Evolutionary conservation across 768 basidiomycete genomes (phyloP).

Genomic region (Panaeolus cyanescens): DNA sequence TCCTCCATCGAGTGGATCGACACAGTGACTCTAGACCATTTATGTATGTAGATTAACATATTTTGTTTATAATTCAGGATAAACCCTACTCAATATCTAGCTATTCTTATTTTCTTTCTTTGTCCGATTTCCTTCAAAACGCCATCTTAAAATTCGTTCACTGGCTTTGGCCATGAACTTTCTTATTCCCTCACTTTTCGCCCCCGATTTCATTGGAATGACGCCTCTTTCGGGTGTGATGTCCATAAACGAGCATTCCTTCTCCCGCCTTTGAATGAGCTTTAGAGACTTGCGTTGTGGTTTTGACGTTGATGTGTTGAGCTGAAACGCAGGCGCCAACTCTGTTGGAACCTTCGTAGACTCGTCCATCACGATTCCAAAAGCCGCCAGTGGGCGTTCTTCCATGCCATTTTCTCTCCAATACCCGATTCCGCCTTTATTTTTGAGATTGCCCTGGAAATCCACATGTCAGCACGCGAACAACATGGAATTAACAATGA

Average conservation of each 20-base stretch:
- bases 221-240: slow-evolving; percentile 6
- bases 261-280: not conserved
- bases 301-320: slow-evolving; percentile 14
- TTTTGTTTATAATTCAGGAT: not conserved
- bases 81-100: slow-evolving; percentile 4
- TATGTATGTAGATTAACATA: slow-evolving; percentile 3
- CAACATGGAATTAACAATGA: not conserved
- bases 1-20: slow-evolving; percentile 8
- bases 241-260: slow-evolving; percentile 9
- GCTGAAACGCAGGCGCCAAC: not conserved
- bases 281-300: not conserved
- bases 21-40: not conserved
- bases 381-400: not conserved
- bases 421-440: not conserved
- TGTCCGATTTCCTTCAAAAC: slow-evolving; percentile 3
- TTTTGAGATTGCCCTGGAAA: not conserved
- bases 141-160: slow-evolving; percentile 6
- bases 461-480: not conserved
- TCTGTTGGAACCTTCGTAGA: not conserved
- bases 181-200: slow-evolving; percentile 1
- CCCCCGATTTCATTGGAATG: not conserved
- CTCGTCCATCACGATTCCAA: not conserved
- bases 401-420: not conserved
- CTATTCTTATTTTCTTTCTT: not conserved
- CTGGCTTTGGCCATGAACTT: slow-evolving; percentile 8